Percentiles rank a stretch among this genome's conserved stretches.
Evolutionary conservation across 768 basidiomycete genomes (phyloP).

Genomic region (Hypholoma sublateritium): DNA sequence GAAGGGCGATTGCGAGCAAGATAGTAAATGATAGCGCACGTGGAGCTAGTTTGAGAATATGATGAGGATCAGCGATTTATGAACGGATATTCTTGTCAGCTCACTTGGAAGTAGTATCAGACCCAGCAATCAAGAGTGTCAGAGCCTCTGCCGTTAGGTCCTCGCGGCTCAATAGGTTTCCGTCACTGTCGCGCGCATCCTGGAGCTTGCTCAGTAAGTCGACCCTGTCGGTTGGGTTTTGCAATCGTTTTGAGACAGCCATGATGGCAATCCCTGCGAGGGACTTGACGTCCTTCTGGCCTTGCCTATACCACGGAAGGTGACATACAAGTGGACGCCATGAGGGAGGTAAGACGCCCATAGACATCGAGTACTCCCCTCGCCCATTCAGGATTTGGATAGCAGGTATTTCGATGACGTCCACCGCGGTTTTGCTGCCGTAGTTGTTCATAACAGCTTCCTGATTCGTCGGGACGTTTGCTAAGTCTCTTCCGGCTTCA

Average conservation of each 20-base stretch:
- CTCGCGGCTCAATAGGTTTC: slow-evolving; percentile 74
- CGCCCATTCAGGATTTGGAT: slow-evolving; percentile 85
- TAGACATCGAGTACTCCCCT: slow-evolving; percentile 82
- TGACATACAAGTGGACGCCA: slow-evolving; percentile 65
- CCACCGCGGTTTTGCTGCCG: slow-evolving; percentile 42
- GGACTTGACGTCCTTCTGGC: slow-evolving; percentile 62
- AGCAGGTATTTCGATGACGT: slow-evolving; percentile 69
- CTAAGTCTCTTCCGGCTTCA: slow-evolving; percentile 66
- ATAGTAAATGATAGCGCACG: slow-evolving; percentile 86
- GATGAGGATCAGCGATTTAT: not conserved
- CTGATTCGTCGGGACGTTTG: slow-evolving; percentile 62
- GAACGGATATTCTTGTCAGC: slow-evolving; percentile 18
- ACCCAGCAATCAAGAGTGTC: slow-evolving; percentile 85
- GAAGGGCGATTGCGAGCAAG: slow-evolving; percentile 66
- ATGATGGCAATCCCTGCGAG: slow-evolving; percentile 80
- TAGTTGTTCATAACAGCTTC: slow-evolving; percentile 55
- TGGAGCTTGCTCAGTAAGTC: slow-evolving; percentile 85
- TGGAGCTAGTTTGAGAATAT: slow-evolving; percentile 53
- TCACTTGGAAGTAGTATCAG: slow-evolving; percentile 92
- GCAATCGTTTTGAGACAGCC: slow-evolving; percentile 76
- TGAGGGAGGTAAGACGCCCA: slow-evolving; percentile 74
- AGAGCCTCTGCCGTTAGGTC: slow-evolving; percentile 89
- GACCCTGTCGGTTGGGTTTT: slow-evolving; percentile 65
- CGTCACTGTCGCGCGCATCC: slow-evolving; percentile 72
- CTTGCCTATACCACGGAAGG: slow-evolving; percentile 77